Base-by-base conservation (phyloP, 495 filamentous ascomycete species). In the Penicillium crystallinum region DNA sequence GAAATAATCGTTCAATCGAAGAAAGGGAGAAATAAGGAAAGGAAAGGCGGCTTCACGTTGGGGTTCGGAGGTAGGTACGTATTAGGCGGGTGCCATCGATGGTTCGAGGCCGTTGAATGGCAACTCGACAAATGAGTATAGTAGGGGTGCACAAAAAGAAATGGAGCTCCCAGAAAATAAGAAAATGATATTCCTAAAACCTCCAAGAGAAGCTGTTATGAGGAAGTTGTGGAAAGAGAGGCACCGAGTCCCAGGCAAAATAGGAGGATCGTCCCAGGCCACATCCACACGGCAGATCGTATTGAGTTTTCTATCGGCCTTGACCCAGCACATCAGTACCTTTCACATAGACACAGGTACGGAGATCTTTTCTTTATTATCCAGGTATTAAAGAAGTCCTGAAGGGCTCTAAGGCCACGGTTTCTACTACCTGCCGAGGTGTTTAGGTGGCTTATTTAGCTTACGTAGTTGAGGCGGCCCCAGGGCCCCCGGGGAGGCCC, bases 71-170 rank as follows among this genome's bases (percentile, higher is more conserved):
- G 35, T 40, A 19, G 37, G 35, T 40, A 27, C 15, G 48, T 45
- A 41, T 36, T 31, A 35, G 39, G 34, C 35, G 50, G 54, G 25
- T 63, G 64, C 65, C 66, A 74, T 72, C 48, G 54, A 66, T 30
- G 19, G 55, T 45, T 29, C 49, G 52, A 21, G 37, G 27, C 45
- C 31, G 22, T 36, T 42, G 31, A 27, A 47, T 25, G 21, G 45
- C 44, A 19, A 39, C 29, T 34, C 19, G 36, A 17, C 14, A 11
- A 6, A 34, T 23, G 21, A 35, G n/a, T 27, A 7, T 43, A 25
- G 15, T 43, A 6, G 15, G 23, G 18, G 36, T 21, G 31, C 11
- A 29, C 10, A 40, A 27, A 17, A 17, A 6, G 23, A 2, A 39
- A 40, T 10, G 15, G 40, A n/a, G 27, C 19, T 23, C 18, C 11